phyloP scores from a whole-genome alignment of 495 filamentous ascomycete species.

The Melanomma pulvis-pyrius region DNA sequence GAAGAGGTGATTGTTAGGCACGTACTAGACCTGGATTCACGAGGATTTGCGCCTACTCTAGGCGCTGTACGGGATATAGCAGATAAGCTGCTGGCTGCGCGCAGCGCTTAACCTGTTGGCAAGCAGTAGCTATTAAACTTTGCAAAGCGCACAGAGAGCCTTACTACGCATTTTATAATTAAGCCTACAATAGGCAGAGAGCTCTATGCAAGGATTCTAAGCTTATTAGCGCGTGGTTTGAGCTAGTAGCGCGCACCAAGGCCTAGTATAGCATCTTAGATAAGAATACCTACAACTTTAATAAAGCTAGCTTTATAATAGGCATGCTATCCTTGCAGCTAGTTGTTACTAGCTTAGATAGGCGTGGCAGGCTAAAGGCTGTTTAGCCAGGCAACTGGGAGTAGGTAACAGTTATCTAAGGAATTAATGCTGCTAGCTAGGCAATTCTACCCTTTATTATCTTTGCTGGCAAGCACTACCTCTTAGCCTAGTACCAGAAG shows the following conservation, averaged over 20 bases:
- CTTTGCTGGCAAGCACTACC: slow-evolving; percentile 29
- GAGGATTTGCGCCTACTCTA: slow-evolving; percentile 18
- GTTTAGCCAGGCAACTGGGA: no score
- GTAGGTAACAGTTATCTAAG: no score
- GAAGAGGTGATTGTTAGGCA: no score
- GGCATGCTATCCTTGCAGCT: slow-evolving; percentile 26
- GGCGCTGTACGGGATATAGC: slow-evolving; percentile 26
- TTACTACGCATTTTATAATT: no score
- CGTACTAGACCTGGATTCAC: slow-evolving; percentile 25
- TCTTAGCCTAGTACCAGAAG: slow-evolving; percentile 30
- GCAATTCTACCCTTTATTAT: slow-evolving; percentile 18
- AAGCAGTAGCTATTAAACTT: slow-evolving; percentile 28
- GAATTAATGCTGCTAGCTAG: slow-evolving; percentile 34
- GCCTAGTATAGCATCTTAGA: no score
- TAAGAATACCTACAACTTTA: slow-evolving; percentile 53
- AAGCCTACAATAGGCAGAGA: no score
- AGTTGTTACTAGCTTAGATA: no score
- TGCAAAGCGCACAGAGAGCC: no score
- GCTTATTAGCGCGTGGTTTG: no score
- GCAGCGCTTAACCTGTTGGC: slow-evolving; percentile 15
- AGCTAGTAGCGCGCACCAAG: no score
- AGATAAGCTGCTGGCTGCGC: slow-evolving; percentile 28
- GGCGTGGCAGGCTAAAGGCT: no score
- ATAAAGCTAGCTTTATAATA: slow-evolving; percentile 50
- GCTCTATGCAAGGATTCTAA: no score